Conservation (phyloP, 192 early-diverging fungal species). For the Coemansia pectinata region DNA sequence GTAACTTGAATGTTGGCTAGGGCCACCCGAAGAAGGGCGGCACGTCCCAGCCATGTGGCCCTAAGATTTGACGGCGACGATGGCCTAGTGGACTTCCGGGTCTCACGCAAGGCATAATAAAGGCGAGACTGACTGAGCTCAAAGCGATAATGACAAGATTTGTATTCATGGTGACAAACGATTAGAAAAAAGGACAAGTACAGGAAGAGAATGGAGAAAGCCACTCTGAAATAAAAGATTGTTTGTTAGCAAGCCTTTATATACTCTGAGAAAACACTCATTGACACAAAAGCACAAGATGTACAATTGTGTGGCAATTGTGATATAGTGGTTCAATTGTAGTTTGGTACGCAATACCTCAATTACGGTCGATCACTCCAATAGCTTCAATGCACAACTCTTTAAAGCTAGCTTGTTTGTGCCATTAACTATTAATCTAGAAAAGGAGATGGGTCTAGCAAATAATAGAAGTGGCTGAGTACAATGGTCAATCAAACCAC, state of each 20-base stretch:
- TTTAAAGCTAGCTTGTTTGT: not conserved
- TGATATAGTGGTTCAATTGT: not conserved
- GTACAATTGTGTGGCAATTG: not conserved
- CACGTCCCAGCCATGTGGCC: not conserved
- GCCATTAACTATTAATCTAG: not conserved
- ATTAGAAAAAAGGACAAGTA: not conserved
- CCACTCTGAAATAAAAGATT: not conserved
- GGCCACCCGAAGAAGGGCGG: constrained; percentile 2
- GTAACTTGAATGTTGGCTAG: not conserved
- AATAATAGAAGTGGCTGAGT: not conserved
- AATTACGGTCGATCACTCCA: not conserved
- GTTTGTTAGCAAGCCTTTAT: not conserved
- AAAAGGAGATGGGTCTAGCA: not conserved
- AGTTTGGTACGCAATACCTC: not conserved
- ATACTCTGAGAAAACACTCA: not conserved
- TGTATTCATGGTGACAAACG: not conserved
- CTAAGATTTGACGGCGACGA: not conserved
- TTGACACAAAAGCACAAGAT: not conserved
- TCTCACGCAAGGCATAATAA: not conserved
- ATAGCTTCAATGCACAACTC: not conserved
- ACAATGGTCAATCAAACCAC: not conserved
- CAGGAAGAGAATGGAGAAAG: not conserved
- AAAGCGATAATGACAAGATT: not conserved
- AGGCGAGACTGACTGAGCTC: not conserved
- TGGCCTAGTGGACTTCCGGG: constrained; percentile 1